Percentiles rank a stretch among this genome's conserved stretches.
These are phyloP conservation scores for Phytophthora foliorum DNA, from an alignment of 352 stramenopile genomes.

Conservation along the genomic window DNA sequence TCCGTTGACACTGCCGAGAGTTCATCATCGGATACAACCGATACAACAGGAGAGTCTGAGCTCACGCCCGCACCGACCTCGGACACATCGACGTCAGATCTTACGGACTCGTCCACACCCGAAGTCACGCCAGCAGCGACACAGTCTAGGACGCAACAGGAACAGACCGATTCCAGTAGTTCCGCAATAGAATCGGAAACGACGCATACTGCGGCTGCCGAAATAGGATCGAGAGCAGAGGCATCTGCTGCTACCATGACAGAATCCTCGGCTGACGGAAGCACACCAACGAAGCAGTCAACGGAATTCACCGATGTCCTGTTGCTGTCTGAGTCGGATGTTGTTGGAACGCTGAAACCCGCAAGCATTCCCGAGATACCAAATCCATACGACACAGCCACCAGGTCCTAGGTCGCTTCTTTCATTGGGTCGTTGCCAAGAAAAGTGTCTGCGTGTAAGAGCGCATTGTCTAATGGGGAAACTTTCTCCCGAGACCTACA, in stretches of 20 bases:
- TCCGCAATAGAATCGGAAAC: not conserved
- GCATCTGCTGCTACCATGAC: not conserved
- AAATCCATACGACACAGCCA: slow-evolving; percentile 28
- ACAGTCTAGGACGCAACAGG: slow-evolving; percentile 6
- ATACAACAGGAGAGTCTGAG: not conserved
- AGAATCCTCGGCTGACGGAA: slow-evolving; percentile 9
- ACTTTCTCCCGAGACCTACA: too few species aligned
- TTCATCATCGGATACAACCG: not conserved
- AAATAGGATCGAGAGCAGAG: slow-evolving; percentile 3
- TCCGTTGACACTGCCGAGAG: not conserved
- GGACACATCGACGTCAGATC: not conserved
- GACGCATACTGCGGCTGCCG: not conserved
- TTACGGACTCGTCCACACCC: slow-evolving; percentile 15
- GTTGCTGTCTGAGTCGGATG: slow-evolving; percentile 28
- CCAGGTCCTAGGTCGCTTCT: slow-evolving; percentile 2
- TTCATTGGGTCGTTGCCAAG: too few species aligned
- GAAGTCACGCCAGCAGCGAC: slow-evolving; percentile 24
- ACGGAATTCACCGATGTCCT: slow-evolving; percentile 21
- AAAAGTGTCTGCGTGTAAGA: not conserved
- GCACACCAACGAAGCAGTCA: slow-evolving; percentile 18
- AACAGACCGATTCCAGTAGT: slow-evolving; percentile 2
- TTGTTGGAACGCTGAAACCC: slow-evolving; percentile 33
- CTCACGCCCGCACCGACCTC: slow-evolving; percentile 3
- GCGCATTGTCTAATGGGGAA: too few species aligned
- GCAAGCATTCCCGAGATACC: slow-evolving; percentile 21